phyloP scores from a whole-genome alignment of 352 stramenopile genomes.

The Paralagenidium karlingii region DNA sequence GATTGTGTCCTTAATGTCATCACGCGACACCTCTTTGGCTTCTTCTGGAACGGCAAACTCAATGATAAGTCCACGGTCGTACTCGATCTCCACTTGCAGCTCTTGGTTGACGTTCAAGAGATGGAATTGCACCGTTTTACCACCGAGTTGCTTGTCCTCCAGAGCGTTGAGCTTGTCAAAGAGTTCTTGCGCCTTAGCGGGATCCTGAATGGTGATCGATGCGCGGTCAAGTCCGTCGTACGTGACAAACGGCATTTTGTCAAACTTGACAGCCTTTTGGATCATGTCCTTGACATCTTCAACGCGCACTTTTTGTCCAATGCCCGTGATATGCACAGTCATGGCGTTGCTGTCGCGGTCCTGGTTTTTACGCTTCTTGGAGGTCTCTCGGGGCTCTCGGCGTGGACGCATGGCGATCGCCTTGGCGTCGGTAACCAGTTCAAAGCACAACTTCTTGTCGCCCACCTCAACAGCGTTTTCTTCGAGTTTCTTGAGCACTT shows the following conservation, averaged over 20 bases:
- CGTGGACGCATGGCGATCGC: conserved; percentile 62
- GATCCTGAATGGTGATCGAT: conserved; percentile 48
- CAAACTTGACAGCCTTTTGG: conserved; percentile 27
- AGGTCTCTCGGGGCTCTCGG: conserved; percentile 18
- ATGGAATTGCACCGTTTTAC: conserved; percentile 67
- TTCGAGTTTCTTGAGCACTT: conserved; percentile 28
- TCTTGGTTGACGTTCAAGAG: conserved; percentile 52
- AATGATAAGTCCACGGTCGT: conserved; percentile 80
- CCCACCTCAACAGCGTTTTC: conserved; percentile 38
- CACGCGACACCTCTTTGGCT: conserved; percentile 57
- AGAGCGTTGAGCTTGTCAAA: conserved; percentile 69
- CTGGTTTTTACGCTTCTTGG: conserved; percentile 39
- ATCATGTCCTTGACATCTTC: conserved; percentile 81
- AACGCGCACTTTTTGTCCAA: conserved; percentile 49
- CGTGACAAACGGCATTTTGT: conserved; percentile 54
- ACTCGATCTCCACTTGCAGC: conserved; percentile 65
- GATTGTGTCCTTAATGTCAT: conserved; percentile 79
- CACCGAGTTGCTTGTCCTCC: conserved; percentile 31
- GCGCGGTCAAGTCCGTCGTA: conserved; percentile 67
- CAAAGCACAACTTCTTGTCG: conserved; percentile 48
- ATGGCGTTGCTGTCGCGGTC: conserved; percentile 15
- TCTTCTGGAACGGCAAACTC: conserved; percentile 40
- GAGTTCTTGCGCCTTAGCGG: conserved; percentile 24
- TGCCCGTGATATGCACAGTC: conserved; percentile 70
- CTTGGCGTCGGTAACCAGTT: conserved; percentile 58